Base-by-base conservation (phyloP, 495 filamentous ascomycete genomes). In the Cairneyella variabilis region DNA sequence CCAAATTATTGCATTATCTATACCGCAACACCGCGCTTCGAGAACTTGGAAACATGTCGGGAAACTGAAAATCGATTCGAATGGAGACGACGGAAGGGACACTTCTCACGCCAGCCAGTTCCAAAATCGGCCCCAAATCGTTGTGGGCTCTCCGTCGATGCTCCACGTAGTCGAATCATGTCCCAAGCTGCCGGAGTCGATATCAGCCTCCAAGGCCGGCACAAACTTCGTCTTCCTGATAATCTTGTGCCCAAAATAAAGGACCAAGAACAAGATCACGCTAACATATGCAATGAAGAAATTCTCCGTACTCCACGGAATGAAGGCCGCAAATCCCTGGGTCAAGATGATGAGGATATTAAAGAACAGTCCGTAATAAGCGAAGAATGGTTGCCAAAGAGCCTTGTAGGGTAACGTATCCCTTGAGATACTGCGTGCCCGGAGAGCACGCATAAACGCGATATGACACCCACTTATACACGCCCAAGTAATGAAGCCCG, bases 401-500 rank as follows among this genome's bases (percentile, higher is more conserved):
- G 78, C 74, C 42, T 78, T 78, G 66, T 79, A 86, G 18, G 80
- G 75, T 7, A 89, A 66, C 0, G 69, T 72, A 39, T 70, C 68
- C 23, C 78, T 74, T 22, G 77, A 69, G 34, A 86, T 74, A 1
- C 73, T 75, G 44, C 82, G 79, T 3, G 76, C 72, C 0, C 69
- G 66, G 17, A 84, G 68, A 7, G 78, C 81, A 25, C 73, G 72
- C 60, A 78, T 79, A 69, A 83, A 85, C 18, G 61, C 69, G 18
- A 84, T 67, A 54, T 83, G 84, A 36, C 77, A 76, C 6, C 68
- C 58, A 48, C 71, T 69, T 54, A 82, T 76, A 45, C 72, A 75
- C 37, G 76, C 73, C 82, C 82, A 87, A 26, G 78, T 79, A 53
- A 88, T 77, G 48, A 86, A 69, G 30, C 71, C 74, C n/a, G 79